These are phyloP conservation scores for Tarenaya hassleriana DNA, from an alignment of 345 rosid genomes.

Conservation along the genomic window DNA sequence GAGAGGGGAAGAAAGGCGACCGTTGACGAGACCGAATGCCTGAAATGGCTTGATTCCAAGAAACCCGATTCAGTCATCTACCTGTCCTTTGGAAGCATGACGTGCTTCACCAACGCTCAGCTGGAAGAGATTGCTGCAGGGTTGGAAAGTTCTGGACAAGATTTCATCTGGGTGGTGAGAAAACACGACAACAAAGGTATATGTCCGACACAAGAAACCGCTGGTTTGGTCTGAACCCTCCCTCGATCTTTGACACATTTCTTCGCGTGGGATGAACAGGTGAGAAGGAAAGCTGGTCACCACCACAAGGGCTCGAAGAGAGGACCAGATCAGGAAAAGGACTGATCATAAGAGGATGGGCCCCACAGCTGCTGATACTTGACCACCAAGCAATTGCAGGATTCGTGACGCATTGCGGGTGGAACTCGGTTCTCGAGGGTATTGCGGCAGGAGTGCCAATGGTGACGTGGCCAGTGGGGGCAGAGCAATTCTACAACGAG, in stretches of 20 bases:
- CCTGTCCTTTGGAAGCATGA: slow-evolving; percentile 37
- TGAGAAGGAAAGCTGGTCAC: slow-evolving; percentile 24
- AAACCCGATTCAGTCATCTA: slow-evolving; percentile 39
- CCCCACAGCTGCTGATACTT: slow-evolving; percentile 42
- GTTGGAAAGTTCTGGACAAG: slow-evolving; percentile 35
- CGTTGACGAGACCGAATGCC: slow-evolving; percentile 20
- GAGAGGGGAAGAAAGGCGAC: slow-evolving; percentile 23
- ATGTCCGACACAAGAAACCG: too few relatives aligned
- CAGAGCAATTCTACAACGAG: slow-evolving; percentile 47
- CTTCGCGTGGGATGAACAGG: too few relatives aligned
- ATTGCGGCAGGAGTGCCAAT: slow-evolving; percentile 37
- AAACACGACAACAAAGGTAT: slow-evolving; percentile 12
- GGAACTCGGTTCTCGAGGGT: slow-evolving; percentile 44
- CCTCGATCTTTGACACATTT: too few relatives aligned
- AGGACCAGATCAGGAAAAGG: slow-evolving; percentile 32
- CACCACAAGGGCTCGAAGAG: slow-evolving; percentile 35
- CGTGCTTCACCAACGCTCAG: slow-evolving; percentile 14
- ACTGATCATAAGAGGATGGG: slow-evolving; percentile 39
- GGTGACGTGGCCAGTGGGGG: slow-evolving; percentile 43
- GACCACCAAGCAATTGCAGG: slow-evolving; percentile 40
- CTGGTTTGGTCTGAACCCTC: too few relatives aligned
- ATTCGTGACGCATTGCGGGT: slow-evolving; percentile 50
- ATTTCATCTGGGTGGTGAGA: slow-evolving; percentile 42
- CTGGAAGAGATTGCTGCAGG: slow-evolving; percentile 36
- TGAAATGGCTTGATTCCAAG: slow-evolving; percentile 41